Base-by-base conservation (phyloP, 345 rosid species). In the Camelina hispida region DNA sequence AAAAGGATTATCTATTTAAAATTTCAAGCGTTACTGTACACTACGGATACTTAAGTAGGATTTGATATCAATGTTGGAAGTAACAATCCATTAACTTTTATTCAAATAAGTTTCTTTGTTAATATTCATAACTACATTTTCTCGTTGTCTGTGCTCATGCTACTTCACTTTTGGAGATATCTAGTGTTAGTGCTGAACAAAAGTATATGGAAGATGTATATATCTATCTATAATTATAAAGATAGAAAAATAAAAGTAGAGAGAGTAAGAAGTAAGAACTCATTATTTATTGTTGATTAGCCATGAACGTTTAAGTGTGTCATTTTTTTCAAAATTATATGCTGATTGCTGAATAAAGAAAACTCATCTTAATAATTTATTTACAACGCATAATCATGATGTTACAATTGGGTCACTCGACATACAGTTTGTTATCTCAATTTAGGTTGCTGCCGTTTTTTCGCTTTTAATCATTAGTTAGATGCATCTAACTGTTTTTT, bases 31-130 rank as follows among this genome's bases (percentile, higher is more conserved):
- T 28, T 10, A 74, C 28, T 56, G 30, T 57, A n/a, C 30, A 66
- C 18, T 17, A 66, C 43, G 51, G 32, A 68, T 40, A 38, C 59
- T 54, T 38, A 15, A 70, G 71, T 64, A 64, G 54, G 80, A 77
- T 77, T 64, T 77, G 72, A 64, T 77, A 77, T 77, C 80, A 69
- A 69, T 54, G 75, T 76, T 76, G 71, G 75, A 76, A 76, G 65
- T 55, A 62, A 62, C 80, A 63, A 69, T 35, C n/a, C 52, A 69
- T 62, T 46, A 37, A 9, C 23, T 43, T 73, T 62, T 53, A 53
- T 42, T 6, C 28, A 30, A 32, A 13, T 61, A 42, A 17, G 8
- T 13, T 15, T 37, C 20, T 32, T 73, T 28, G 61, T 67, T 48
- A 48, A 4, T 59, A 50, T 57, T 66, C 47, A 58, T 25, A 75